Percentiles rank a stretch among this genome's conserved stretches.
phyloP scores from a whole-genome alignment of 2,329 filamentous ascomycete species.

The Aureobasidium lini region DNA sequence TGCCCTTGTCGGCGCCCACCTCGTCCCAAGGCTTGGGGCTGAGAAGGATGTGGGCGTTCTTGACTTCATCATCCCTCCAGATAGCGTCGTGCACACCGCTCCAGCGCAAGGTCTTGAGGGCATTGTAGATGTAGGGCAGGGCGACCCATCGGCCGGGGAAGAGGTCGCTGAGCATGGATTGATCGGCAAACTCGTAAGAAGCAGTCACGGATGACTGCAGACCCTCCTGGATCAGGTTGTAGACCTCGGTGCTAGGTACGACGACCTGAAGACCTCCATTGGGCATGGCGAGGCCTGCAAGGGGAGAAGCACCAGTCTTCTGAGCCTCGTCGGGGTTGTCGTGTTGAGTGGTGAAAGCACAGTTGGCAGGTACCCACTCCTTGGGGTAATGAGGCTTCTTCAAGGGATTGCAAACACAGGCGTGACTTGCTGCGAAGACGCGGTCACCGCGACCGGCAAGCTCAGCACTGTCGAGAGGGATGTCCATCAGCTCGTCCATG shows the following conservation, averaged over 20 bases:
- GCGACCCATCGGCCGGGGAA: slow-evolving; percentile 52
- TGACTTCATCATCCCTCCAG: slow-evolving; percentile 53
- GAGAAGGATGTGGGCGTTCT: slow-evolving; percentile 57
- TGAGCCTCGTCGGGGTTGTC: slow-evolving; percentile 44
- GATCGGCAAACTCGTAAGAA: slow-evolving; percentile 54
- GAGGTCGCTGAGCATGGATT: slow-evolving; percentile 50
- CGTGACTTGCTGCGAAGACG: slow-evolving; percentile 77
- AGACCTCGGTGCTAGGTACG: slow-evolving; percentile 47
- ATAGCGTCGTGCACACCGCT: slow-evolving; percentile 51
- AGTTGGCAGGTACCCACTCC: slow-evolving; percentile 59
- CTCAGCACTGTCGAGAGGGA: slow-evolving; percentile 57
- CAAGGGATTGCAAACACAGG: slow-evolving; percentile 79
- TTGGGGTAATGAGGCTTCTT: slow-evolving; percentile 70
- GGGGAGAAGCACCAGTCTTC: slow-evolving; percentile 40
- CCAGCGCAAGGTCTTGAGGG: slow-evolving; percentile 52
- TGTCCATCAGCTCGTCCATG: slow-evolving; percentile 90
- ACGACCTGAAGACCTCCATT: slow-evolving; percentile 57
- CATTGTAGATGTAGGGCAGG: slow-evolving; percentile 55
- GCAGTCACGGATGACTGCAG: slow-evolving; percentile 38
- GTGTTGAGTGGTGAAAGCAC: slow-evolving; percentile 55
- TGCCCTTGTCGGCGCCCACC: slow-evolving; percentile 31
- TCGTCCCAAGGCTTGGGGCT: slow-evolving; percentile 59
- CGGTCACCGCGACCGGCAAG: slow-evolving; percentile 47
- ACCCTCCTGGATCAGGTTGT: slow-evolving; percentile 44
- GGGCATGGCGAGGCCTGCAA: slow-evolving; percentile 48